Evolutionary conservation across 352 stramenopile species (phyloP).

Genomic region (Phytophthora cactorum): DNA sequence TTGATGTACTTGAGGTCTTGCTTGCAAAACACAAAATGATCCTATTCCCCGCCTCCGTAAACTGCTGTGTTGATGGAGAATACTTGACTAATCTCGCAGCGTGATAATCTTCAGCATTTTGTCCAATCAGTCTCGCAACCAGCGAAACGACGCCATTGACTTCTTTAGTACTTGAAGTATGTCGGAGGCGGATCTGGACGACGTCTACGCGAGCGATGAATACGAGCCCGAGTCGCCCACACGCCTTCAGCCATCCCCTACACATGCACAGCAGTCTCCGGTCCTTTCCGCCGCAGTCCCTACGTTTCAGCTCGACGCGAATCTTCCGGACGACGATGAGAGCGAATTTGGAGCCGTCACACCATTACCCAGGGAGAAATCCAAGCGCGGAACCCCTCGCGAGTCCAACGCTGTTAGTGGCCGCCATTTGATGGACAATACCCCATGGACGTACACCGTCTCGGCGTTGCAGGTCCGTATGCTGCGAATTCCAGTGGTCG

Average conservation of each 20-base stretch:
- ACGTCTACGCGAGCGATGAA: constrained; percentile 39
- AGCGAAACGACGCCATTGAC: constrained; percentile 23
- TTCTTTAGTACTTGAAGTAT: not conserved
- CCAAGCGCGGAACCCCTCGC: constrained; percentile 12
- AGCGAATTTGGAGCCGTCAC: constrained; percentile 24
- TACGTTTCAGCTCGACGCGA: constrained; percentile 11
- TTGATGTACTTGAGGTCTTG: not conserved
- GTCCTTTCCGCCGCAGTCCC: not conserved
- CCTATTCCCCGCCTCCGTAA: too few species aligned
- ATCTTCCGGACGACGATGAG: constrained; percentile 21
- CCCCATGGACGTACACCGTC: constrained; percentile 56
- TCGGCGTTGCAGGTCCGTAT: constrained; percentile 45
- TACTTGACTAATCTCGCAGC: not conserved
- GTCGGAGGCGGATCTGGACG: constrained; percentile 28
- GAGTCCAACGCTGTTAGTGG: constrained; percentile 18
- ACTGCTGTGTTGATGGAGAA: too few species aligned
- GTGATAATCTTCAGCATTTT: constrained; percentile 4
- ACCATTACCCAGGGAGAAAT: constrained; percentile 12
- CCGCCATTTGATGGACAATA: constrained; percentile 47
- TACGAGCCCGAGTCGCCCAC: constrained; percentile 40
- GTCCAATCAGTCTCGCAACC: not conserved
- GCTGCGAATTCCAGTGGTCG: constrained; percentile 49
- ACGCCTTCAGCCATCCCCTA: not conserved
- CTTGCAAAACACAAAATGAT: constrained; percentile 15
- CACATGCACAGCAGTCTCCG: not conserved